phyloP scores from a whole-genome alignment of 1,139 yeast genomes.

The Candida sp. region DNA sequence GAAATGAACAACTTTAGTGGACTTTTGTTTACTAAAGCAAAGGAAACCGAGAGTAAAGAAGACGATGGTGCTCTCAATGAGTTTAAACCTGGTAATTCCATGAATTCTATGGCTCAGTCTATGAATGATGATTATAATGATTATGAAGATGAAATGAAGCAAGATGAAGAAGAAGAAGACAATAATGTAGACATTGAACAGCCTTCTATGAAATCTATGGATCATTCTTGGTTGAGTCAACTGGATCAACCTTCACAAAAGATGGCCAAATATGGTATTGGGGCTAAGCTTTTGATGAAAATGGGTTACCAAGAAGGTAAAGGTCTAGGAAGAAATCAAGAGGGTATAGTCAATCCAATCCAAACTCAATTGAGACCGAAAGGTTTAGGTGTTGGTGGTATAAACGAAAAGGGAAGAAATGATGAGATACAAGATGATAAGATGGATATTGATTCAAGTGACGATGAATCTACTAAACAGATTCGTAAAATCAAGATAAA shows the following conservation, averaged over 20 bases:
- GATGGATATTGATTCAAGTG: constrained; percentile 12
- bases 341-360: constrained; percentile 79
- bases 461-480: constrained; percentile 10
- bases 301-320: constrained; percentile 89
- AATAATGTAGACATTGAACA: neutral
- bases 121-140: constrained; percentile 20
- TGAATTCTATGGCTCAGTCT: constrained; percentile 10
- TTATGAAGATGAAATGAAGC: constrained; percentile 13
- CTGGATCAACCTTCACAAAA: constrained; percentile 3
- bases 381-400: constrained; percentile 74
- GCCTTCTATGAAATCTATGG: neutral
- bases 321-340: constrained; percentile 71
- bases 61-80: constrained; percentile 1
- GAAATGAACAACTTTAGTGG: constrained; percentile 3
- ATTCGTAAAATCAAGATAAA: constrained; percentile 6
- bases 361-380: constrained; percentile 64
- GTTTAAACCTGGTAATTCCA: neutral
- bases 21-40: constrained; percentile 8
- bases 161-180: constrained; percentile 8
- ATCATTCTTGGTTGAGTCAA: constrained; percentile 1
- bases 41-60: constrained; percentile 1
- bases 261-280: constrained; percentile 64
- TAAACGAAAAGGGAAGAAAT: constrained; percentile 23
- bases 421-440: constrained; percentile 11
- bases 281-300: constrained; percentile 70